phyloP scores from a whole-genome alignment of 148 eudicot species.

The Cornus kousa region DNA sequence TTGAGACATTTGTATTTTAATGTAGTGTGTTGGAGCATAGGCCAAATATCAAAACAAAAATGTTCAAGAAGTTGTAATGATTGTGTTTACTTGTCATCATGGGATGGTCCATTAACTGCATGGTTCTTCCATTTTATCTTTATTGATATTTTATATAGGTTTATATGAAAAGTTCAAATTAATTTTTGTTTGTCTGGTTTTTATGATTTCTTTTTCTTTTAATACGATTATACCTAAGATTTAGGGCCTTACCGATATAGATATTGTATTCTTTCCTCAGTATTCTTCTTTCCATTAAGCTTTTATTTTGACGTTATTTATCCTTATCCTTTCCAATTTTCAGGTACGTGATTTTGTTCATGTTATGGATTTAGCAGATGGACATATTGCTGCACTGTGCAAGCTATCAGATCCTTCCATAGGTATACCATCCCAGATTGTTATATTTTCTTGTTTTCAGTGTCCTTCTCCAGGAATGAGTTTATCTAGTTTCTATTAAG shows the following conservation, averaged over 20 bases:
- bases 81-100: neutral
- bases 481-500: neutral
- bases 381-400: conserved; percentile 83
- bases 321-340: neutral
- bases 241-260: neutral
- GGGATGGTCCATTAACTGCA: too few species aligned
- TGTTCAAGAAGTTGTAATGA: neutral
- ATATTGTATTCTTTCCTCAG: neutral
- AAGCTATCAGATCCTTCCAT: conserved; percentile 69
- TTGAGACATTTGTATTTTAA: neutral
- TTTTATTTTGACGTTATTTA: neutral
- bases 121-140: too few species aligned
- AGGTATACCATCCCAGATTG: conserved; percentile 39
- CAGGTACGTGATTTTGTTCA: conserved; percentile 98
- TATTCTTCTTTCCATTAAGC: neutral
- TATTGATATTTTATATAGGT: too few species aligned
- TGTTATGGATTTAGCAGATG: conserved; percentile 96
- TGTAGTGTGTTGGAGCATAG: neutral
- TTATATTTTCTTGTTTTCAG: neutral
- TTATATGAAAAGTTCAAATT: neutral
- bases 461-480: neutral
- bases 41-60: neutral
- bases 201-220: neutral
- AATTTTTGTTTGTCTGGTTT: neutral
- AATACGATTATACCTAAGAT: neutral